Evolutionary conservation across 192 early-diverging fungal genomes (phyloP).

Genomic region (Obelidium mucronatum): DNA sequence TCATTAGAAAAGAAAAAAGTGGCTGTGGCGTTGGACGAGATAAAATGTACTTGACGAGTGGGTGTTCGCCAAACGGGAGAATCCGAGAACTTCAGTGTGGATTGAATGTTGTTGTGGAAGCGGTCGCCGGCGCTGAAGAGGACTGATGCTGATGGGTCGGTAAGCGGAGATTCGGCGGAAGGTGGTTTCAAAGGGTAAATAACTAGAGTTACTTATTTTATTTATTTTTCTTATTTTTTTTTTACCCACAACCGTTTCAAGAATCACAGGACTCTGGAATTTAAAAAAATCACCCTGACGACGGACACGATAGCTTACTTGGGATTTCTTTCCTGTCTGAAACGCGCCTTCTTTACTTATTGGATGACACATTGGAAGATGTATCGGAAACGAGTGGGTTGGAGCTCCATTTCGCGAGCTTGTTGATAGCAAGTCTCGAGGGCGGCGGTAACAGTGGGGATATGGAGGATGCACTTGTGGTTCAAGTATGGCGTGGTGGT

Average conservation of each 20-base stretch:
- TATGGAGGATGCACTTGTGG: constrained; percentile 8
- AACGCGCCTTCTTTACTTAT: constrained; percentile 35
- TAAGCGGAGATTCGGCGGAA: not conserved
- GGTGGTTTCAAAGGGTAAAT: too few species aligned
- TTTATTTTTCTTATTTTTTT: too few species aligned
- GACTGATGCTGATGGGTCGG: constrained; percentile 33
- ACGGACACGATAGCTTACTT: constrained; percentile 32
- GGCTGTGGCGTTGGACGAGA: constrained; percentile 35
- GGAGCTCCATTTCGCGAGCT: not conserved
- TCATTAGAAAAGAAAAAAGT: too few species aligned
- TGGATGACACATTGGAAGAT: constrained; percentile 35
- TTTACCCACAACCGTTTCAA: too few species aligned
- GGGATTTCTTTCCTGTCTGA: constrained; percentile 36
- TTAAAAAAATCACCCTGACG: constrained; percentile 21
- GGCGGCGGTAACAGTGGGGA: too few species aligned
- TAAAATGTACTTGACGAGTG: constrained; percentile 41
- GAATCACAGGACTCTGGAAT: constrained; percentile 38
- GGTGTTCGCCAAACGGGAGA: constrained; percentile 4
- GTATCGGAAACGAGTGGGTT: constrained; percentile 25
- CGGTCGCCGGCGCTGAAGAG: not conserved
- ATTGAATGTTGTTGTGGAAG: constrained; percentile 15
- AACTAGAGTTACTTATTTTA: too few species aligned
- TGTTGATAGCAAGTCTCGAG: constrained; percentile 4
- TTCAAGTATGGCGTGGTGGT: constrained; percentile 31
- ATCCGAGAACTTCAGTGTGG: constrained; percentile 36